Base-by-base conservation (phyloP, 805 yeast genomes). In the Ogataea naganishii region DNA sequence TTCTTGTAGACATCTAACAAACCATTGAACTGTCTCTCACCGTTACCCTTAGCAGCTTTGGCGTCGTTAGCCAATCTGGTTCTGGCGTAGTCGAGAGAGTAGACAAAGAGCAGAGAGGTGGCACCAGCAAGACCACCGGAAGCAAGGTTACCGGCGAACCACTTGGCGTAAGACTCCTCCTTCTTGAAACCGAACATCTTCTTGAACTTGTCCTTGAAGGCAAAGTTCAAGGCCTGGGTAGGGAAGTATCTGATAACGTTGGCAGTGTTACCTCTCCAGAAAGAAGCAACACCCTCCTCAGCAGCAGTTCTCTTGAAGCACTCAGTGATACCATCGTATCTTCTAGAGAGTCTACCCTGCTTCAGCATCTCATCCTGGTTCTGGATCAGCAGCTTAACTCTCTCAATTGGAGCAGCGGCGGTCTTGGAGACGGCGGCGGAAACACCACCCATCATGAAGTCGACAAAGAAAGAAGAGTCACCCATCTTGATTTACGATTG, bases 251-350 rank as follows among this genome's bases (percentile, higher is more conserved):
- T 83, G 72, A 86, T 80, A 62, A 86, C 96, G 70, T 86, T 86
- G 57, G 96, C 96, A 47, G 96, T 88, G 88, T 86, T 86, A 77
- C 96, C 96, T 81, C 96, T 81, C 96, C 96, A 86, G 89, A 86
- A 85, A 43, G 96, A 69, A 47, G 67, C 72, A 43, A 82, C 56
- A 78, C 96, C 96, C 73, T 86, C 96, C 50, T 80, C 84, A 51
- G 82, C 80, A 46, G 88, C 80, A 50, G 96, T 88, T 76, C 96
- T 82, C 56, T 61, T 75, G 94, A 88, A 86, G 72, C 95, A 84
- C 60, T 86, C 96, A 42, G 51, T 67, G 46, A 86, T 88, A 82
- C 96, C 96, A 47, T 67, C 75, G 79, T 88, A 86, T 62, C 71
- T 77, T 56, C 60, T 72, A 49, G 84, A 71, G 57, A 86, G 74